Base-by-base conservation (phyloP, 495 filamentous ascomycete species). In the Tricharina praecox region DNA sequence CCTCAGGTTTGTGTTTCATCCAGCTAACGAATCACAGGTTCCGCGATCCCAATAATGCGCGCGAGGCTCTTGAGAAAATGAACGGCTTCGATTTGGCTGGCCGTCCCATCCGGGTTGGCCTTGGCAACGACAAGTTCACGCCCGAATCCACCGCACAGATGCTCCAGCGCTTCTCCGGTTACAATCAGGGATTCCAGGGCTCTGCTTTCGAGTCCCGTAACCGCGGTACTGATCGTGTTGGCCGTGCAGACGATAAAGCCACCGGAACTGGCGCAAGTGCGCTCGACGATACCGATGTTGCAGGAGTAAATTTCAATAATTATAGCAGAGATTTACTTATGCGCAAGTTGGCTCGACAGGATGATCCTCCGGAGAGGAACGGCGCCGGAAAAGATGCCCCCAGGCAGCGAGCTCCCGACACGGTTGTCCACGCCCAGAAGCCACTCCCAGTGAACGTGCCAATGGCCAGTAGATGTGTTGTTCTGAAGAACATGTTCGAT, bases 91-190 rank as follows among this genome's bases (percentile, higher is more conserved):
- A 96, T 65, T 81, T 99, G 61, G 92, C 88, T 61, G 87, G 87
- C 67, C 86, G 92, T 59, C 85, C 84, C 46, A 96, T 99, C 61
- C 84, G 92, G 60, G 92, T 99, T 67, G 92, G 92, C 64, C 85
- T 99, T 71, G 92, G 92, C 67, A 99, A 93, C 70, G 92, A 99
- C 82, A 96, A 96, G 81, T 99, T 96, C 67, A 96, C 90, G 69
- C 82, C 86, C 53, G 90, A 95, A 69, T 88, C 86, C 65, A 94
- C 82, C 65, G 81, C 83, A 58, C 85, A 82, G 65, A 76, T 92
- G 53, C 67, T 90, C 48, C 86, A 86, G 70, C 83, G 86, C 61
- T 85, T 88, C 69, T 79, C 83, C 66, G 76, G 78, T 58, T 71
- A 74, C 64, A 73, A 75, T 67, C 72, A 75, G 65, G 76, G 76